Conservation (phyloP, 2,329 filamentous ascomycete genomes). For the Colletotrichum chrysophilum region DNA sequence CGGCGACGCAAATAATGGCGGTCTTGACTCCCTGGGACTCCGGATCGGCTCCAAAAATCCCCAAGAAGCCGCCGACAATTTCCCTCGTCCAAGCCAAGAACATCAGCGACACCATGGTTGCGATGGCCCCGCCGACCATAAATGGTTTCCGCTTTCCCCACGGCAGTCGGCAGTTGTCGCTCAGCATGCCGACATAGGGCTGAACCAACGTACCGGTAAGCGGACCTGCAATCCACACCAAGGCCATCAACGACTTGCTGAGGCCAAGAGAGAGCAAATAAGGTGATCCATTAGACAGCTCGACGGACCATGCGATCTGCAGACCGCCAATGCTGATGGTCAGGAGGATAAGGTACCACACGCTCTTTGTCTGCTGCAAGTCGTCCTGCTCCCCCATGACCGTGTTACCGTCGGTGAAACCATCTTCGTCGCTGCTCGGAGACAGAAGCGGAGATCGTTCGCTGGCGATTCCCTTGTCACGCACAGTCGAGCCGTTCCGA, state of each 20-base stretch:
- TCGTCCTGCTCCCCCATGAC: slow-evolving; percentile 16
- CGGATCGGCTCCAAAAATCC: slow-evolving; percentile 73
- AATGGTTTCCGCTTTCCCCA: slow-evolving; percentile 86
- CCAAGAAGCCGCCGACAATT: slow-evolving; percentile 70
- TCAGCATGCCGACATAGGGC: slow-evolving; percentile 82
- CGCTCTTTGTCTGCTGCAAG: slow-evolving; percentile 73
- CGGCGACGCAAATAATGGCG: slow-evolving; percentile 77
- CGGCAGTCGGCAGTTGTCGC: slow-evolving; percentile 74
- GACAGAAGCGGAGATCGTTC: slow-evolving; percentile 20
- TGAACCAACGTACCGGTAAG: slow-evolving; percentile 81
- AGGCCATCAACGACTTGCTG: slow-evolving; percentile 81
- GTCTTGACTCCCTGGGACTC: slow-evolving; percentile 68
- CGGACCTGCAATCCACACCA: slow-evolving; percentile 86
- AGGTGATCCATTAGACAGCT: slow-evolving; percentile 90
- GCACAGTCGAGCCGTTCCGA: neutral
- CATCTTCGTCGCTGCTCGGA: slow-evolving; percentile 13
- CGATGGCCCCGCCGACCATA: slow-evolving; percentile 72
- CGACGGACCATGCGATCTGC: slow-evolving; percentile 95
- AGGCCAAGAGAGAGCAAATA: slow-evolving; percentile 81
- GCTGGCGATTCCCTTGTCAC: neutral
- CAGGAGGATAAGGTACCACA: slow-evolving; percentile 84
- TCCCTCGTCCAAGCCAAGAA: slow-evolving; percentile 77
- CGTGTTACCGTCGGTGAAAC: neutral
- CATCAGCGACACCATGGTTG: slow-evolving; percentile 72
- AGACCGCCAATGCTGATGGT: slow-evolving; percentile 87